Evolutionary conservation across 2,329 filamentous ascomycete species (phyloP), one percentile per base, ranked within the genome.

Genomic region (Scortechinia acanthostroma): DNA sequence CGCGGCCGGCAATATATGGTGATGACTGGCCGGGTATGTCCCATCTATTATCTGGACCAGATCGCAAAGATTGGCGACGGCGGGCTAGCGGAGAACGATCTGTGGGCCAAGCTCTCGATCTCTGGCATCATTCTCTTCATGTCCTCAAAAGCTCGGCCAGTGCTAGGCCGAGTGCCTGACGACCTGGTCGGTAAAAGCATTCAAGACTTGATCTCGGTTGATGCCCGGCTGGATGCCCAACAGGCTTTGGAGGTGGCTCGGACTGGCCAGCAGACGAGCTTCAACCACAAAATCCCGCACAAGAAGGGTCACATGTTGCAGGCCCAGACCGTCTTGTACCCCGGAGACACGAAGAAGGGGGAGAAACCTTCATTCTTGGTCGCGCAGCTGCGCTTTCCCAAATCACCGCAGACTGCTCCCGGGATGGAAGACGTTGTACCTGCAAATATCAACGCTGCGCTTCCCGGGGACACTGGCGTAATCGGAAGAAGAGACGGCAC

Each of bases 401-500:
- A 19, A 40, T 40, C 17, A 10, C 55, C 58, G 17, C 47, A 50
- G 30, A 45, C 53, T 14, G 40, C 37, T 5, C 46, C 44, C 43
- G 21, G 43, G 14, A 28, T 46, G 19, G 35, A 40, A 6, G 35
- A 40, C 6, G 6, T 6, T 17, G 20, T 40, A 17, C 10, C 10
- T 10, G 6, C 35, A 6, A 17, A 13, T 10, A 6, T 17, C 6
- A 19, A 6, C 14, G 20, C 35, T 13, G 6, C 35, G 6, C 10
- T 30, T 10, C 25, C 25, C 10, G 25, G 10, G 10, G n/a, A n/a
- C n/a, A n/a, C n/a, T n/a, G n/a, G n/a, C n/a, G n/a, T n/a, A n/a
- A n/a, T n/a, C n/a, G n/a, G n/a, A n/a, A n/a, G n/a, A n/a, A 30
- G 25, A 30, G 17, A 40, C 10, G 13, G 20, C 14, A 40, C 35